These are phyloP conservation scores for Rhodotorula paludigena DNA, from an alignment of 768 basidiomycete genomes.

Conservation along the genomic window DNA sequence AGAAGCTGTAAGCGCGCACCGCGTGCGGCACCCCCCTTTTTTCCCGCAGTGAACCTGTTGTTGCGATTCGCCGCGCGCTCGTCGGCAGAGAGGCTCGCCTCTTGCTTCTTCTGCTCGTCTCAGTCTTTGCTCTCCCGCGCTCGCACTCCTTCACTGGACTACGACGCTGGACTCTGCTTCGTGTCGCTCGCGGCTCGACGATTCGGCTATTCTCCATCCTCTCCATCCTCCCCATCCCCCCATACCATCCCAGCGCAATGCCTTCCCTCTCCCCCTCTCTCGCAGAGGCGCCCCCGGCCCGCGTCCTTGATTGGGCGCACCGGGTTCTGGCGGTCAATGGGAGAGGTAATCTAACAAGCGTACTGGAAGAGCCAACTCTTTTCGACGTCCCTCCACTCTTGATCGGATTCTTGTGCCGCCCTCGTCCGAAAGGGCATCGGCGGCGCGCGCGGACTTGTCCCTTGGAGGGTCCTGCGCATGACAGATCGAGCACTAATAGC, in stretches of 20 bases:
- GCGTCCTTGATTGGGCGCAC: slow-evolving; percentile 15
- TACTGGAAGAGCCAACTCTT: slow-evolving; percentile 11
- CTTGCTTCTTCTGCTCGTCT: background rate
- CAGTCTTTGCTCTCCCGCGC: background rate
- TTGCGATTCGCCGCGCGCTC: background rate
- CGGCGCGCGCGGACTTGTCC: background rate
- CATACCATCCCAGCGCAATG: slow-evolving; percentile 25
- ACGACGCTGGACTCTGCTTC: too few relatives aligned
- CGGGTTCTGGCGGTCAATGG: slow-evolving; percentile 9
- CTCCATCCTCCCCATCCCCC: background rate
- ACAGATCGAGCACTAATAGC: slow-evolving; percentile 35
- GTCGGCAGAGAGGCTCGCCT: background rate
- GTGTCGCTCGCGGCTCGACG: background rate
- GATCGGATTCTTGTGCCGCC: too few relatives aligned
- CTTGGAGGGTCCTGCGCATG: slow-evolving; percentile 2
- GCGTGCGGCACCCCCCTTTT: too few relatives aligned
- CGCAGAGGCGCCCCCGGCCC: slow-evolving; percentile 1
- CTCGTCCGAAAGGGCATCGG: too few relatives aligned
- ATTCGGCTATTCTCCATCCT: background rate
- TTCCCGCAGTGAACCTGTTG: background rate
- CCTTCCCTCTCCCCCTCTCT: slow-evolving; percentile 28
- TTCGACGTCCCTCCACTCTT: slow-evolving; percentile 34
- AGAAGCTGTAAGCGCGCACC: slow-evolving; percentile 27
- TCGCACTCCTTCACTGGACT: too few relatives aligned
- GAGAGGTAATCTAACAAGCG: slow-evolving; percentile 14